Conservation (phyloP, 2,329 filamentous ascomycete species). For the Pyricularia sp. region DNA sequence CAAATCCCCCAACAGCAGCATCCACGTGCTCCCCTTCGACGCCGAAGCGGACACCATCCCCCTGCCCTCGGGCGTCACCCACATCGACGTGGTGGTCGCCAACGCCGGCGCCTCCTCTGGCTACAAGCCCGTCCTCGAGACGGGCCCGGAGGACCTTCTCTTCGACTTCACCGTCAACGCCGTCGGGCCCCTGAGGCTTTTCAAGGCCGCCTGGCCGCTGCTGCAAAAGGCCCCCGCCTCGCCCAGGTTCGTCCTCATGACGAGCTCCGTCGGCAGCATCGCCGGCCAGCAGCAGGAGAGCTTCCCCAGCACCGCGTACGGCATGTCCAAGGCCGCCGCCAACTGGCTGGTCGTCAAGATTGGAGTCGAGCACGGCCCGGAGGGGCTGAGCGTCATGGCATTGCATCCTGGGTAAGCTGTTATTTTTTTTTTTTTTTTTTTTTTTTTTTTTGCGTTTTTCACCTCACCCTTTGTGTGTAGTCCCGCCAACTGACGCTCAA, state of each 20-base stretch:
- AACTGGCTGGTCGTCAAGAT: slow-evolving; percentile 18
- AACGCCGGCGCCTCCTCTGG: slow-evolving; percentile 16
- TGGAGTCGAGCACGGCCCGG: slow-evolving; percentile 11
- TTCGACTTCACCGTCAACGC: slow-evolving; percentile 16
- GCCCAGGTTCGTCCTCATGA: slow-evolving; percentile 15
- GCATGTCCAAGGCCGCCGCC: slow-evolving; percentile 19
- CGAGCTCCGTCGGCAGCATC: slow-evolving; percentile 17
- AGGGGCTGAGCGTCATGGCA: slow-evolving; percentile 15
- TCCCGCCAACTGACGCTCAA: background rate
- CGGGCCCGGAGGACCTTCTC: slow-evolving; percentile 9
- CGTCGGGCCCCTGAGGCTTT: slow-evolving; percentile 14
- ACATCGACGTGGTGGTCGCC: slow-evolving; percentile 17
- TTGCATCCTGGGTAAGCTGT: slow-evolving; percentile 18
- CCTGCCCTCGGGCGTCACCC: slow-evolving; percentile 7
- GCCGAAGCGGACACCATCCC: slow-evolving; percentile 2
- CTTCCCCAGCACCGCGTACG: slow-evolving; percentile 15
- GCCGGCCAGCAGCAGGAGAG: slow-evolving; percentile 11
- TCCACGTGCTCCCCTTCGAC: slow-evolving; percentile 14
- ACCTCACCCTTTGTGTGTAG: background rate
- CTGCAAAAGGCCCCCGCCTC: slow-evolving; percentile 6
- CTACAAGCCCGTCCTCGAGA: slow-evolving; percentile 11
- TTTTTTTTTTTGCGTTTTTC: background rate
- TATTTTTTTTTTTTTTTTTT: background rate
- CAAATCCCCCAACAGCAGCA: slow-evolving; percentile 12
- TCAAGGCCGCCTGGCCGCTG: slow-evolving; percentile 14